These are phyloP conservation scores for Eimeria necatrix DNA, from an alignment of 169 alveolate genomes.

Conservation along the genomic window DNA sequence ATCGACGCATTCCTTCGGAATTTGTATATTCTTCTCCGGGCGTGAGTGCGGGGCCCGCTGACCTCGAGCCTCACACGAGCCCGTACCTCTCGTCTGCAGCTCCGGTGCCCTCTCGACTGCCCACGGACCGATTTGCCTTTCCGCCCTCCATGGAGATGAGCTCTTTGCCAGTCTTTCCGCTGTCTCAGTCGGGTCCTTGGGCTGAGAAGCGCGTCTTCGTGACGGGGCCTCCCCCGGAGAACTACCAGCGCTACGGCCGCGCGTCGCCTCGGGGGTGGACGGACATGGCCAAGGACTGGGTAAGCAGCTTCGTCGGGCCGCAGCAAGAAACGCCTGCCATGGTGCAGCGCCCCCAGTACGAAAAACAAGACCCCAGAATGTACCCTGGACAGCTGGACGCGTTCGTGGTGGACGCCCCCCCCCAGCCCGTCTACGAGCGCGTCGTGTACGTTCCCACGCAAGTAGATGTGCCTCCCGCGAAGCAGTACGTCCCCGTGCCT, in stretches of 20 bases:
- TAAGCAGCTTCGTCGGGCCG: not conserved
- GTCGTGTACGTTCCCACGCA: conserved; percentile 16
- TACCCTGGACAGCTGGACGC: not conserved
- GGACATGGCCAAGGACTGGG: conserved; percentile 16
- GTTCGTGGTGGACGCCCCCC: conserved; percentile 12
- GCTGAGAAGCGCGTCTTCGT: conserved; percentile 3
- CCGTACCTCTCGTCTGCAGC: not conserved
- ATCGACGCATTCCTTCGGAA: not conserved
- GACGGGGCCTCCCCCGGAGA: not conserved
- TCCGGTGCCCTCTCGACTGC: not conserved
- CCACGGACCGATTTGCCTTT: not conserved
- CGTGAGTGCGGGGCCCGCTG: not conserved
- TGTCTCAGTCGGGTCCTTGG: conserved; percentile 38
- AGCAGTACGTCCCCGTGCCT: not conserved
- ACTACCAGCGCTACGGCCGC: not conserved
- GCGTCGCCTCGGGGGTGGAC: not conserved
- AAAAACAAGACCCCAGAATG: not conserved
- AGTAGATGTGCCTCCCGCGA: not conserved
- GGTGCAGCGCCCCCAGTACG: not conserved
- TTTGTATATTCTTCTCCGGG: not conserved
- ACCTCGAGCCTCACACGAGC: not conserved
- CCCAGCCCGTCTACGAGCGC: not conserved
- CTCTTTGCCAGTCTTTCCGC: not conserved
- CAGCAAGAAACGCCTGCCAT: not conserved
- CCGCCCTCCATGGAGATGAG: not conserved